These are phyloP conservation scores for Berberis thunbergii DNA, from an alignment of 164 flowering plant species.

Conservation along the genomic window DNA sequence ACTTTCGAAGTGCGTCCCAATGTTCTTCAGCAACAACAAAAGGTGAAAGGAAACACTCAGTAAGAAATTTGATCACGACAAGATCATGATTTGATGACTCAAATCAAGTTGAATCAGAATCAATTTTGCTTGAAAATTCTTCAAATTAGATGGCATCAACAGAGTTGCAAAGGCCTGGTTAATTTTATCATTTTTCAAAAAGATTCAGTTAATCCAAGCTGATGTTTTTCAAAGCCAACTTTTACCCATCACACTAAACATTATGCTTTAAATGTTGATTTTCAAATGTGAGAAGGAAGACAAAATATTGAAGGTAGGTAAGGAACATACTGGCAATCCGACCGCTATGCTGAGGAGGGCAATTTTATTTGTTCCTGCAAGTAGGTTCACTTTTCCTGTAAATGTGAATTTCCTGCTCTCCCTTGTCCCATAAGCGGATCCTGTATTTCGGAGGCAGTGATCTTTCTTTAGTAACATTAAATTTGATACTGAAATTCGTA, in stretches of 20 bases:
- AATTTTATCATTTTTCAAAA: background rate
- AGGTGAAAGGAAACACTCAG: constrained; percentile 6
- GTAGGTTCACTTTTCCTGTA: constrained; percentile 55
- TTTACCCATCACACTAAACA: too few species aligned
- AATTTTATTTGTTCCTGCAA: constrained; percentile 71
- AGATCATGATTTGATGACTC: too few species aligned
- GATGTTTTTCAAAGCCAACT: too few species aligned
- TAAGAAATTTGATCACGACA: background rate
- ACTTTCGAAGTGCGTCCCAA: constrained; percentile 68
- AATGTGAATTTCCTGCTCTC: constrained; percentile 48
- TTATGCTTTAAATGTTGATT: too few species aligned
- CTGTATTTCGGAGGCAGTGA: background rate
- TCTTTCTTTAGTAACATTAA: background rate
- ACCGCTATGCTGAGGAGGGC: constrained; percentile 81
- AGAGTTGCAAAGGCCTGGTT: background rate
- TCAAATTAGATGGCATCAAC: too few species aligned
- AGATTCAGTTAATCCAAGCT: background rate
- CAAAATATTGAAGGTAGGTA: constrained; percentile 3
- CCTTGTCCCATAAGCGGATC: constrained; percentile 31
- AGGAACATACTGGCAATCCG: constrained; percentile 71
- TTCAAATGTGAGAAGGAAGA: background rate
- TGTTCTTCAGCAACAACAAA: constrained; percentile 44
- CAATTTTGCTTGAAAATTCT: too few species aligned
- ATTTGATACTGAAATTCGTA: background rate
- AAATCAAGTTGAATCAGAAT: too few species aligned